Evolutionary conservation across 164 flowering plant species (phyloP), one percentile per base, ranked within the genome.

Genomic region (Stephania yunnanensis): DNA sequence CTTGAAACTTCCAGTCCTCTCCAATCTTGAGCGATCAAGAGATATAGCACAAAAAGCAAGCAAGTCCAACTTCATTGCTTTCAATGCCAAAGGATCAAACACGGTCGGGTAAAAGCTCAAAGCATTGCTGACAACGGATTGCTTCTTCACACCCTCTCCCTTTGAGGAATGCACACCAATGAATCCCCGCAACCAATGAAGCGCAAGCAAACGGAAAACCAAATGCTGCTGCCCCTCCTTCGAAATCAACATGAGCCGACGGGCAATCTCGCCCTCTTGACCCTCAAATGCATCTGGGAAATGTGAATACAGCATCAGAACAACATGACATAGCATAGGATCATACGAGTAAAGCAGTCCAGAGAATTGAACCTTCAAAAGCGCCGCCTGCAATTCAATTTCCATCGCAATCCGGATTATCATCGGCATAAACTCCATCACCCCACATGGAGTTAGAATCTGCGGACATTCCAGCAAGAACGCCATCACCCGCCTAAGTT

Each of bases 311-410:
- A 95, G 82, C 80, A 79, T 82, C 76, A 95, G 80, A 83, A 91
- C 92, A 72, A 82, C 85, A 84, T 95, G 99, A 75, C 90, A 86
- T 58, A 93, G 83, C 85, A 92, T 72, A 48, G 97, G 98, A 85
- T 93, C 89, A 82, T 79, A 91, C 30, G 97, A 91, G 83, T 90
- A 88, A 76, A 91, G 82, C 89, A 92, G 81, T 79, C 98, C 95
- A 68, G 89, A 89, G 76, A 95, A 93, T 77, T 95, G 98, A 80
- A 95, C 97, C 88, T 90, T 95, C 92, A 95, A 84, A 81, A 95
- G 81, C 0, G 99, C 92, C 1, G 87, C 82, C 87, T 95, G 99
- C 84, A 95, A 80, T 55, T 91, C 97, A 76, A 95, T 73, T 17
- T 82, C 88, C 74, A 65, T 76, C 0, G 92, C 92, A 30, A 95